These are phyloP conservation scores for Colletotrichum nymphaeae DNA, from an alignment of 2,329 filamentous ascomycete species.

Conservation along the genomic window DNA sequence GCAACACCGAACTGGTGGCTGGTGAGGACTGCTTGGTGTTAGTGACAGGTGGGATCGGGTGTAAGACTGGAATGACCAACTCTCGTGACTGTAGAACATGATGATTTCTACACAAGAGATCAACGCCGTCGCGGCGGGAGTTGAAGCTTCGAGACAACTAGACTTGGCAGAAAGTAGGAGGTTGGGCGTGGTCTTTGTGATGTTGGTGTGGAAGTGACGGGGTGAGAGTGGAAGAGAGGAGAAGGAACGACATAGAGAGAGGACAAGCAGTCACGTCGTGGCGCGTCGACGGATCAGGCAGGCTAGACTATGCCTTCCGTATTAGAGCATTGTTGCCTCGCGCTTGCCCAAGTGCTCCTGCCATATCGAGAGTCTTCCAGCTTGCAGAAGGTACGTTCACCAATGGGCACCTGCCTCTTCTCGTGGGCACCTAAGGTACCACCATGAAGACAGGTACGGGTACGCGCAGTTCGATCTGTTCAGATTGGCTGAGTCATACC, in stretches of 20 bases:
- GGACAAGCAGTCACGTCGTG: neutral
- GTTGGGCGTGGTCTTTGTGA: neutral
- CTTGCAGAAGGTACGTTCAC: neutral
- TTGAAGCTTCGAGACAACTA: neutral
- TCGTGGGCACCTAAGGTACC: neutral
- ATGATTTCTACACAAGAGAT: slow-evolving; percentile 32
- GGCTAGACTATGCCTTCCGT: neutral
- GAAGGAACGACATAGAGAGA: neutral
- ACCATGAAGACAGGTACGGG: neutral
- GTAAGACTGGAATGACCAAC: slow-evolving; percentile 62
- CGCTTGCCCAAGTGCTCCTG: neutral
- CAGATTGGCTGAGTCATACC: neutral
- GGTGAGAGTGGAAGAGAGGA: neutral
- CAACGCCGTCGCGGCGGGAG: slow-evolving; percentile 5
- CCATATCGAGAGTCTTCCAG: neutral
- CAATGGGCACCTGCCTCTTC: neutral
- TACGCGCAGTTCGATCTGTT: neutral
- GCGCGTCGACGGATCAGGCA: neutral
- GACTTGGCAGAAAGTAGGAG: no score
- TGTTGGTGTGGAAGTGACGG: neutral
- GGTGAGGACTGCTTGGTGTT: slow-evolving; percentile 73
- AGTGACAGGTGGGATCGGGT: slow-evolving; percentile 32
- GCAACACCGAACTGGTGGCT: slow-evolving; percentile 91
- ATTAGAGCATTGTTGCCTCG: neutral
- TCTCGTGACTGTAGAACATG: slow-evolving; percentile 98